Evolutionary conservation across 2,329 filamentous ascomycete genomes (phyloP).

Genomic region (Neonectria coccinea): DNA sequence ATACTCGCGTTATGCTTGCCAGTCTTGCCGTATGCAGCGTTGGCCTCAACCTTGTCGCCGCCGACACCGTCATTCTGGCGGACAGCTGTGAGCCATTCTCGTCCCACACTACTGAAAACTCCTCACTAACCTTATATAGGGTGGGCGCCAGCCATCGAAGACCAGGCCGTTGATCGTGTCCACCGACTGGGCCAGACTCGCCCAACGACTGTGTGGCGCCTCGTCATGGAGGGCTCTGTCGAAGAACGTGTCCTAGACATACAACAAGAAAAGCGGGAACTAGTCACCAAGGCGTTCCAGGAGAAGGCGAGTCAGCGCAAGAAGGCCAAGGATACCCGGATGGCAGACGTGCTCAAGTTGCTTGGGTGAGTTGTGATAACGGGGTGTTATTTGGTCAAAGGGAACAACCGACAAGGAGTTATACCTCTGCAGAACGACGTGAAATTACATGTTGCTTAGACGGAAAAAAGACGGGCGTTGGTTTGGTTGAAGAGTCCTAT

Average conservation of each 20-base stretch:
- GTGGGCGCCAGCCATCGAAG: slow-evolving; percentile 95
- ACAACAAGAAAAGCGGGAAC: slow-evolving; percentile 80
- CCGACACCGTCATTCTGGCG: slow-evolving; percentile 84
- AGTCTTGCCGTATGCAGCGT: slow-evolving; percentile 86
- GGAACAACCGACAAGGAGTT: neutral
- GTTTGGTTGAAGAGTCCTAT: neutral
- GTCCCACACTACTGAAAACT: too few relatives aligned
- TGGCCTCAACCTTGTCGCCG: slow-evolving; percentile 86
- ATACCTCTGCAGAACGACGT: neutral
- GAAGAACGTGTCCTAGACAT: slow-evolving; percentile 85
- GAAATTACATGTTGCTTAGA: neutral
- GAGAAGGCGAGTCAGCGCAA: slow-evolving; percentile 69
- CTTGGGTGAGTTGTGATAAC: slow-evolving; percentile 46
- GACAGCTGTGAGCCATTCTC: slow-evolving; percentile 72
- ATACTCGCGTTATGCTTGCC: slow-evolving; percentile 82
- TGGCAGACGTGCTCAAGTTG: slow-evolving; percentile 66
- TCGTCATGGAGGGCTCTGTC: slow-evolving; percentile 83
- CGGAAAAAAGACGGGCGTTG: neutral
- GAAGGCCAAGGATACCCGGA: slow-evolving; percentile 67
- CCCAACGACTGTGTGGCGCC: slow-evolving; percentile 80
- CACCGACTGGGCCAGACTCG: slow-evolving; percentile 86
- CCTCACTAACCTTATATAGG: slow-evolving; percentile 52
- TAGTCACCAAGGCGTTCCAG: slow-evolving; percentile 83
- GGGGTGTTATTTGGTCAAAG: neutral
- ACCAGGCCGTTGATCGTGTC: slow-evolving; percentile 90